These are phyloP conservation scores for Kodamaea neixiangensis DNA, from an alignment of 805 yeast genomes.

Conservation along the genomic window DNA sequence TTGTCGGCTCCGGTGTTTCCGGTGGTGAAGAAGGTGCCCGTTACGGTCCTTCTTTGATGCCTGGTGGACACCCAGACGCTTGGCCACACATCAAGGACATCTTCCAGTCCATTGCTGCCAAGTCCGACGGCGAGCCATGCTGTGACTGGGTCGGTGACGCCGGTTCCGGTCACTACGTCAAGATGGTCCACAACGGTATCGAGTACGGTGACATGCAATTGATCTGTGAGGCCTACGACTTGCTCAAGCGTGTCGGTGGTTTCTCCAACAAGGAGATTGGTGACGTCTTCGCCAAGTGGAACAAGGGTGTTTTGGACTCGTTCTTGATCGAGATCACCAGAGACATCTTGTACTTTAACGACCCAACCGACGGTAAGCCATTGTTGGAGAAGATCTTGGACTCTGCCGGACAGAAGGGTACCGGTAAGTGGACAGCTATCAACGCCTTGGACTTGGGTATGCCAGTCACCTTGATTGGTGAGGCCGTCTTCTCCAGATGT, in stretches of 20 bases:
- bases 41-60: slow-evolving; percentile 98
- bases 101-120: slow-evolving; percentile 95
- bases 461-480: slow-evolving; percentile 98
- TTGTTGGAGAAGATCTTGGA: slow-evolving; percentile 95
- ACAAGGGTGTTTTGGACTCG: slow-evolving; percentile 96
- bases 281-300: slow-evolving; percentile 90
- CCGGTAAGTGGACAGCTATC: slow-evolving; percentile 99
- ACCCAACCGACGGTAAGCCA: slow-evolving; percentile 83
- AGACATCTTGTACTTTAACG: slow-evolving; percentile 88
- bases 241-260: slow-evolving; percentile 92
- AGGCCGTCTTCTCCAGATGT: slow-evolving; percentile 97
- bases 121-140: slow-evolving; percentile 98
- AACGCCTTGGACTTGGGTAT: slow-evolving; percentile 96
- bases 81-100: slow-evolving; percentile 98
- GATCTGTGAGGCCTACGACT: slow-evolving; percentile 96
- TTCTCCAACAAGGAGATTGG: slow-evolving; percentile 90
- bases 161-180: slow-evolving; percentile 98
- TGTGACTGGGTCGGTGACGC: slow-evolving; percentile 99
- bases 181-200: slow-evolving; percentile 99
- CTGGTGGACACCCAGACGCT: slow-evolving; percentile 97
- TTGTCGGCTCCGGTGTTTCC: slow-evolving; percentile 99
- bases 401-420: slow-evolving; percentile 99
- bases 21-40: slow-evolving; percentile 99
- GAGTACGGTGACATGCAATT: slow-evolving; percentile 99
- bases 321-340: slow-evolving; percentile 96